Conservation (phyloP, 495 filamentous ascomycete species). For the Collariella sp. region DNA sequence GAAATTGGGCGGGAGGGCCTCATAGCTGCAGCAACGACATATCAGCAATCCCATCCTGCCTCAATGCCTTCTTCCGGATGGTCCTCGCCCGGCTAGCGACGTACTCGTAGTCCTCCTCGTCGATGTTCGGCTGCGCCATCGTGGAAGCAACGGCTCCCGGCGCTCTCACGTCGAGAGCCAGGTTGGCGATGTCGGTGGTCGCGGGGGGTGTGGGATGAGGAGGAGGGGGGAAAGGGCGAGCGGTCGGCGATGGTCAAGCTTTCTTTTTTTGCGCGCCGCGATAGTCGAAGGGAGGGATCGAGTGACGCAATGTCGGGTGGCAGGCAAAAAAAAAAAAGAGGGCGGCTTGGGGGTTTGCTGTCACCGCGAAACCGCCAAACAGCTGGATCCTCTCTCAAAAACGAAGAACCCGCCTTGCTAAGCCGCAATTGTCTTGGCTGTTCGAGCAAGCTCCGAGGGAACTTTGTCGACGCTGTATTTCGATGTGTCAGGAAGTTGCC, state of each 20-base stretch:
- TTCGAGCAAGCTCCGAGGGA: not conserved
- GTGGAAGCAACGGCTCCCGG: conserved; percentile 46
- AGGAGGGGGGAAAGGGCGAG: not conserved
- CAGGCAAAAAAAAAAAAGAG: not conserved
- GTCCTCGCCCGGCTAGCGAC: conserved; percentile 14
- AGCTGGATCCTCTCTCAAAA: no score
- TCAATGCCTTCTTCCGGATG: not conserved
- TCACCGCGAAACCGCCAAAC: not conserved
- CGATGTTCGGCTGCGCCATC: conserved; percentile 51
- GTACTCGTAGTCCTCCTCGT: conserved; percentile 52
- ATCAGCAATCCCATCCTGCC: conserved; percentile 1
- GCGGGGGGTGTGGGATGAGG: no score
- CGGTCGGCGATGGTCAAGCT: not conserved
- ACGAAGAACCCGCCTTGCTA: not conserved
- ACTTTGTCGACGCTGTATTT: not conserved
- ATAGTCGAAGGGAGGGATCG: not conserved
- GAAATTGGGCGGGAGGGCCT: conserved; percentile 51
- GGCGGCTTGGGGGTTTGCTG: not conserved
- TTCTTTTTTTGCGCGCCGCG: conserved; percentile 4
- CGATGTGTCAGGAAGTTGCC: not conserved
- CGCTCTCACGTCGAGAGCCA: conserved; percentile 49
- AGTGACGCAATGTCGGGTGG: conserved; percentile 20
- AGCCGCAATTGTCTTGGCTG: conserved; percentile 1
- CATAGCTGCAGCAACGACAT: conserved; percentile 41
- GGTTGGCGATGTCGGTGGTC: conserved; percentile 29